Percentiles rank a stretch among this genome's conserved stretches.
These are phyloP conservation scores for Fusarium pininemorale DNA, from an alignment of 2,329 filamentous ascomycete species.

Conservation along the genomic window DNA sequence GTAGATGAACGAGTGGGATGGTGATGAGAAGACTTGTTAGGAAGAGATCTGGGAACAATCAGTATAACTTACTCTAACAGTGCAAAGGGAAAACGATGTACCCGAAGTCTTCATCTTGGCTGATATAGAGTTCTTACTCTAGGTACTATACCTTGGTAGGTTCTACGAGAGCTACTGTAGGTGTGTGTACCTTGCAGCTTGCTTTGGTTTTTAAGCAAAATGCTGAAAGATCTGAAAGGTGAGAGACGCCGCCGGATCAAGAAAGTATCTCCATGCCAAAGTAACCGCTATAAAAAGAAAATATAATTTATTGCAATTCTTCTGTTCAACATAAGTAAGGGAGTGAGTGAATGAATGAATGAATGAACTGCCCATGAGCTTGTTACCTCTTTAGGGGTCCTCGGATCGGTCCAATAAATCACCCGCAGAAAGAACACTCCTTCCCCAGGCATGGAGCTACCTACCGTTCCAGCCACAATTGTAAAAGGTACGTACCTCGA, in stretches of 20 bases:
- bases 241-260: not conserved
- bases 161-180: too few species aligned
- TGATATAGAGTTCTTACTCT: not conserved
- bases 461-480: constrained; percentile 13
- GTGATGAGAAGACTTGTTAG: constrained; percentile 53
- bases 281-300: not conserved
- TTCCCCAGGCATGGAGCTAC: not conserved
- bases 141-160: not conserved
- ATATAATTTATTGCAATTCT: not conserved
- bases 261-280: not conserved
- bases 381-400: constrained; percentile 4
- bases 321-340: not conserved
- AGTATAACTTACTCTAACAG: not conserved
- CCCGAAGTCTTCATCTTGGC: constrained; percentile 37
- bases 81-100: not conserved
- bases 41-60: constrained; percentile 34
- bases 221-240: not conserved
- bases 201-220: not conserved
- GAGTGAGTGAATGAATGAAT: not conserved
- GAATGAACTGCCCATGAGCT: not conserved
- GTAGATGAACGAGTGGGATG: constrained; percentile 74
- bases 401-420: constrained; percentile 49
- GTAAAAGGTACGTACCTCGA: constrained; percentile 25
- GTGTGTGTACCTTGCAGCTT: too few species aligned
- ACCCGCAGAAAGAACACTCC: constrained; percentile 13